Evolutionary conservation across 768 basidiomycete genomes (phyloP).

Genomic region (Suillus spraguei): DNA sequence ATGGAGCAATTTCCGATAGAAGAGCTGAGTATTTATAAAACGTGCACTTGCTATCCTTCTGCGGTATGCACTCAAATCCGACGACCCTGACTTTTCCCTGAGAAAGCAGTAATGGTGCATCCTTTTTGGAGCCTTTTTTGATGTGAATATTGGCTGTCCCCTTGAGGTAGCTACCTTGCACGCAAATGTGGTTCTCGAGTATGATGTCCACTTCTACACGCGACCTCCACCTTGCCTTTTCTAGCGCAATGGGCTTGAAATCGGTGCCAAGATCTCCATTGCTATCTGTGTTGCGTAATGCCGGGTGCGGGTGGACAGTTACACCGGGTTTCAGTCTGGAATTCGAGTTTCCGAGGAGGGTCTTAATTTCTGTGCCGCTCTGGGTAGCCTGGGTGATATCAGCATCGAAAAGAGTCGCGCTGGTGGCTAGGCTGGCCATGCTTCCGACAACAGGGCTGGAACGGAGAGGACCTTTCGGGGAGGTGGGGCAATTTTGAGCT

Average conservation of each 20-base stretch:
- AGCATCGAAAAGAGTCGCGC: slow-evolving; percentile 55
- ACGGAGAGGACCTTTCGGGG: slow-evolving; percentile 12
- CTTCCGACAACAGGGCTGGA: not conserved
- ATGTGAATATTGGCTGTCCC: slow-evolving; percentile 73
- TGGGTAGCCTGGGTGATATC: slow-evolving; percentile 50
- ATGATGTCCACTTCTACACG: slow-evolving; percentile 83
- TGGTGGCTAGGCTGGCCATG: slow-evolving; percentile 39
- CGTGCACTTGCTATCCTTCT: slow-evolving; percentile 62
- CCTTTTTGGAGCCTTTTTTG: slow-evolving; percentile 54
- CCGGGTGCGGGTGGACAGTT: slow-evolving; percentile 38
- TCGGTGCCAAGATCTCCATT: slow-evolving; percentile 14
- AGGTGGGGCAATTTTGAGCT: slow-evolving; percentile 17
- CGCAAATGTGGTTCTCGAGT: slow-evolving; percentile 72
- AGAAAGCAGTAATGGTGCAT: slow-evolving; percentile 61
- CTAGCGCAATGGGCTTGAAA: slow-evolving; percentile 48
- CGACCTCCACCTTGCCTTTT: slow-evolving; percentile 72
- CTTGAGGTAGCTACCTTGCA: slow-evolving; percentile 76
- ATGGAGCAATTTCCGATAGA: slow-evolving; percentile 52
- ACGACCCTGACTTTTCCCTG: slow-evolving; percentile 80
- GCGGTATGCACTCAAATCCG: slow-evolving; percentile 77
- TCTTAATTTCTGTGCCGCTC: slow-evolving; percentile 58
- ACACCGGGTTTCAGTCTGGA: slow-evolving; percentile 59
- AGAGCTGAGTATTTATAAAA: slow-evolving; percentile 78
- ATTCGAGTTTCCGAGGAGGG: slow-evolving; percentile 62
- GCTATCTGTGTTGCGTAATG: slow-evolving; percentile 15